Percentiles rank a stretch among this genome's conserved stretches.
Conservation (phyloP, 2,329 filamentous ascomycete species). For the Phyllosticta paracitricarpa region DNA sequence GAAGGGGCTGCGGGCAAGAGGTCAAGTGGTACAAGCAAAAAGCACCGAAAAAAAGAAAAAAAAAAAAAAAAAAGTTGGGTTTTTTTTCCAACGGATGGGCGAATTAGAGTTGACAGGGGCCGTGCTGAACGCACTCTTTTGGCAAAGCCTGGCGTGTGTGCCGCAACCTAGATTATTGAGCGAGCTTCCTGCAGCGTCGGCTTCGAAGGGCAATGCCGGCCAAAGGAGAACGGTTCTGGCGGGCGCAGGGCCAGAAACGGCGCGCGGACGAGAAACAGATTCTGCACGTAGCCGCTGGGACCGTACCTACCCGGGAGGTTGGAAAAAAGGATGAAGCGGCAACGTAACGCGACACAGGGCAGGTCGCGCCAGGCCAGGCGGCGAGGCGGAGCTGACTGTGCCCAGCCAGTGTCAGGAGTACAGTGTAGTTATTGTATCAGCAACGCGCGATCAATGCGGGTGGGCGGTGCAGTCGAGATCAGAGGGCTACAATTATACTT, state of each 20-base stretch:
- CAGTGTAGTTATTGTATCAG: background rate
- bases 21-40: background rate
- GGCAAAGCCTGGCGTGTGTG: background rate
- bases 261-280: background rate
- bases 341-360: background rate
- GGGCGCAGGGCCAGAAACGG: no score
- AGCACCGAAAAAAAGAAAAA: no score
- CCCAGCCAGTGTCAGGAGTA: background rate
- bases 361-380: background rate
- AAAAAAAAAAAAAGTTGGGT: no score
- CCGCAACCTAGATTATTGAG: background rate
- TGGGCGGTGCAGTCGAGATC: background rate
- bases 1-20: background rate
- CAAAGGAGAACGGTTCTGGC: background rate
- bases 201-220: background rate
- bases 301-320: no score
- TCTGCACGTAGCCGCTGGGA: background rate
- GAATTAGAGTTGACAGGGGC: background rate
- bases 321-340: no score
- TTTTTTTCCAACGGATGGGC: background rate
- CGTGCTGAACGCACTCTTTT: background rate
- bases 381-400: no score
- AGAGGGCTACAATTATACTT: no score
- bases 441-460: background rate
- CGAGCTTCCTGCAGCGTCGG: background rate